Percentiles rank a stretch among this genome's conserved stretches.
Evolutionary conservation across 2,329 filamentous ascomycete genomes (phyloP).

Genomic region (Epichloe sibirici): DNA sequence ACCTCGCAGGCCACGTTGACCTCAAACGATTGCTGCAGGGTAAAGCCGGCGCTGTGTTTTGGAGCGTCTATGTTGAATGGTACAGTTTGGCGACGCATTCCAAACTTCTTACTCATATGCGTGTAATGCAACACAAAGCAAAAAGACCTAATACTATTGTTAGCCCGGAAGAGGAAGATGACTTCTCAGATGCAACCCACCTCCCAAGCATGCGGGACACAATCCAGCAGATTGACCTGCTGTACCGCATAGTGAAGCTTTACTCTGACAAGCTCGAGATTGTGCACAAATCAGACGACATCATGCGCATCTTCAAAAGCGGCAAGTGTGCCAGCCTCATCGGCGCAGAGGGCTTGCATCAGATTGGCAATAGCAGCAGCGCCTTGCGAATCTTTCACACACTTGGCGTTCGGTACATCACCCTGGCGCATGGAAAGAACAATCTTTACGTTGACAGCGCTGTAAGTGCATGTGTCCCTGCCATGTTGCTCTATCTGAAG

Average conservation of each 20-base stretch:
- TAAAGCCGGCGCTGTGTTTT: constrained; percentile 75
- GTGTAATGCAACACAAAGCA: neutral
- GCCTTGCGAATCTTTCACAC: constrained; percentile 65
- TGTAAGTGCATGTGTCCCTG: constrained; percentile 27
- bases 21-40: constrained; percentile 62
- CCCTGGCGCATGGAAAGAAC: constrained; percentile 87
- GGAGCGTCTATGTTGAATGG: constrained; percentile 61
- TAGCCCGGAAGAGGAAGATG: constrained; percentile 49
- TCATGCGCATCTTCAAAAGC: constrained; percentile 47
- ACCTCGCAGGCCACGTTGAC: constrained; percentile 52
- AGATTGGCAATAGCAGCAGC: constrained; percentile 74
- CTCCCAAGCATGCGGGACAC: constrained; percentile 37
- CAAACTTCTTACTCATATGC: neutral
- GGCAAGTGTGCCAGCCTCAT: constrained; percentile 56
- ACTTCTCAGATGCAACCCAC: constrained; percentile 66
- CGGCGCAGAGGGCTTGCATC: constrained; percentile 80
- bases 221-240: constrained; percentile 53
- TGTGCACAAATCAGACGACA: constrained; percentile 41
- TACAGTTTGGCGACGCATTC: neutral
- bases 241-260: constrained; percentile 46
- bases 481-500: constrained; percentile 32
- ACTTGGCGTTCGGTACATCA: constrained; percentile 77
- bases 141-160: constrained; percentile 35
- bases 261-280: constrained; percentile 59
- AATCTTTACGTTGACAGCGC: constrained; percentile 69